Evolutionary conservation across 1,284 basidiomycete species (phyloP).

Genomic region (Ganoderma resinaceum): DNA sequence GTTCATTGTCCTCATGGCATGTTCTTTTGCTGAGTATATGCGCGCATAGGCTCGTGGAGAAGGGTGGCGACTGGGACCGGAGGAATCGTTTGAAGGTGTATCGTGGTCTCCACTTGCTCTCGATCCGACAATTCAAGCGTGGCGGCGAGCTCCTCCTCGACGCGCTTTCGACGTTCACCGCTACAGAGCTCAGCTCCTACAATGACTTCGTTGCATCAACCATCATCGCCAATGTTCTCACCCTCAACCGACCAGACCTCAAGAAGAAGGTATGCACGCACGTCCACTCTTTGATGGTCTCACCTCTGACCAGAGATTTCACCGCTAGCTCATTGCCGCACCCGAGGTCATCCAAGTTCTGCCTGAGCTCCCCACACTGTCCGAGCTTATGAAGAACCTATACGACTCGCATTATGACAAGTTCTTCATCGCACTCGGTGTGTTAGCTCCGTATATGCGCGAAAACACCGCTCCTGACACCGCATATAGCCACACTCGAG

Average conservation of each 20-base stretch:
- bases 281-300: not conserved
- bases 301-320: not conserved
- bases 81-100: slow-evolving; percentile 97
- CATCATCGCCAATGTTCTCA: slow-evolving; percentile 82
- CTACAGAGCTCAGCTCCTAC: slow-evolving; percentile 89
- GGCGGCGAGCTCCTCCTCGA: slow-evolving; percentile 83
- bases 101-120: slow-evolving; percentile 85
- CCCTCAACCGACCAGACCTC: slow-evolving; percentile 84
- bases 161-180: slow-evolving; percentile 93
- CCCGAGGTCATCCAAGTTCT: slow-evolving; percentile 79
- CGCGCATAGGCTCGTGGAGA: slow-evolving; percentile 80
- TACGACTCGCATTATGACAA: slow-evolving; percentile 96
- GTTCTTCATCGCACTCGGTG: slow-evolving; percentile 91
- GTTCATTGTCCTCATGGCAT: slow-evolving; percentile 37
- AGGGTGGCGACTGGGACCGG: slow-evolving; percentile 98
- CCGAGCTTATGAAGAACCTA: slow-evolving; percentile 77
- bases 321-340: slow-evolving; percentile 61
- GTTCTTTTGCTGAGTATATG: not conserved
- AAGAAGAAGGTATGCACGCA: slow-evolving; percentile 83
- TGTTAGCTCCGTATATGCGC: slow-evolving; percentile 27
- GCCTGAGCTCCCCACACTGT: slow-evolving; percentile 72
- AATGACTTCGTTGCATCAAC: slow-evolving; percentile 92
- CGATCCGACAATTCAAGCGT: slow-evolving; percentile 84
- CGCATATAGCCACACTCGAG: slow-evolving; percentile 79
- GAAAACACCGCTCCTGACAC: not conserved